phyloP scores from a whole-genome alignment of 305 asterid genomes.

The Solanum hybrid region DNA sequence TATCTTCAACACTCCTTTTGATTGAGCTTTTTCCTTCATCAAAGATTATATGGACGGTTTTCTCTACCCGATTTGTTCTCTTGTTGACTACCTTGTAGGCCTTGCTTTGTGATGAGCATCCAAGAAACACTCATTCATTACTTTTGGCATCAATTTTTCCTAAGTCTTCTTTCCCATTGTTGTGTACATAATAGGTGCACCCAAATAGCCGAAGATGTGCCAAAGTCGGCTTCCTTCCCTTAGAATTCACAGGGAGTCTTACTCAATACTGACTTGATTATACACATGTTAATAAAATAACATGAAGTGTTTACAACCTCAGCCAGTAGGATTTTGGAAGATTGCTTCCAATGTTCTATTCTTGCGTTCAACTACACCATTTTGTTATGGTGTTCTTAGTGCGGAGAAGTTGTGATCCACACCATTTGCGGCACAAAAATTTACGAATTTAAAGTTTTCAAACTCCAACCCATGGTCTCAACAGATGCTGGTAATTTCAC shows the following conservation, averaged over 20 bases:
- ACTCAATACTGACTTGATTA: neutral
- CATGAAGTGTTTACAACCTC: neutral
- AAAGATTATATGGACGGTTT: no score
- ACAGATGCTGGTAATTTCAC: neutral
- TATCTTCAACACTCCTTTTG: neutral
- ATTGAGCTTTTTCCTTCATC: no score
- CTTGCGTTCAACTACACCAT: neutral
- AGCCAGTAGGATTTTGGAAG: neutral
- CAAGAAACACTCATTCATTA: neutral
- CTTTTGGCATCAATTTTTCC: neutral
- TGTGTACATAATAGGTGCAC: neutral
- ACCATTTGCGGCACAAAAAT: neutral
- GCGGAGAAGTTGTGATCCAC: neutral
- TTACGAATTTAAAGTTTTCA: no score
- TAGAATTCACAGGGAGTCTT: neutral
- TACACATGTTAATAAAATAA: neutral
- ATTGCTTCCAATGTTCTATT: neutral
- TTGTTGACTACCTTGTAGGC: neutral
- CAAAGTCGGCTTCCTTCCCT: neutral
- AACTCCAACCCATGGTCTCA: neutral
- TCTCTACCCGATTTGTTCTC: no score
- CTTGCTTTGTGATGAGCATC: neutral
- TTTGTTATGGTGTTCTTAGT: neutral
- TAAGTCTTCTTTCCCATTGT: neutral
- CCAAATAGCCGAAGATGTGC: neutral